These are phyloP conservation scores for Xylariomycetidae sp. DNA, from an alignment of 2,329 filamentous ascomycete species.

Conservation along the genomic window DNA sequence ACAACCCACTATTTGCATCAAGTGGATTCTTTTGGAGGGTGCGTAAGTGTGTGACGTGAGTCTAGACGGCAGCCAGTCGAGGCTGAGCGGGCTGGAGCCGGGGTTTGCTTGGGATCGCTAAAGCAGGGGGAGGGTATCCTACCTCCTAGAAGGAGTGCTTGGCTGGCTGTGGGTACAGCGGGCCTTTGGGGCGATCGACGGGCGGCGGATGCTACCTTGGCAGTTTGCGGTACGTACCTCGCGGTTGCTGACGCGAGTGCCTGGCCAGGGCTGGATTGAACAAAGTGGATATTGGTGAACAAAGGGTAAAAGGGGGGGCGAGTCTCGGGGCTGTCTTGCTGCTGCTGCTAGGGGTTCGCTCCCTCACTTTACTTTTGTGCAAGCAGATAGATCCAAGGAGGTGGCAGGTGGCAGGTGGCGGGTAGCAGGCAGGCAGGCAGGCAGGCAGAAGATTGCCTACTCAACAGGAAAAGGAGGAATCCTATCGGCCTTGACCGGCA, in stretches of 20 bases:
- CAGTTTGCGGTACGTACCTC: too few species aligned
- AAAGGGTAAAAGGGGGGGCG: neutral
- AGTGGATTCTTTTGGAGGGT: conserved; percentile 15
- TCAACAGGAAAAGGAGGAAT: neutral
- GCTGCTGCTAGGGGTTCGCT: conserved; percentile 6
- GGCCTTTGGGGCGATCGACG: conserved; percentile 13
- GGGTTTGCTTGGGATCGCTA: conserved; percentile 7
- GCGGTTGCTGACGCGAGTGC: too few species aligned
- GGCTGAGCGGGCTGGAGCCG: conserved; percentile 25
- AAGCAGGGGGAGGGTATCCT: conserved; percentile 11
- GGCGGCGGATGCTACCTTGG: too few species aligned
- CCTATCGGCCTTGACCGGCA: conserved; percentile 5
- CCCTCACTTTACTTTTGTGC: too few species aligned
- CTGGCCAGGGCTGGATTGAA: conserved; percentile 15
- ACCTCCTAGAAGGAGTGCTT: too few species aligned
- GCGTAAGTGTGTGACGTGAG: conserved; percentile 26
- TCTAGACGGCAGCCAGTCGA: too few species aligned
- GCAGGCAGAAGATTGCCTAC: conserved; percentile 1
- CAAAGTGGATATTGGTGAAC: conserved; percentile 5
- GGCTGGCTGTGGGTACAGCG: too few species aligned
- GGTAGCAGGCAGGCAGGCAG: neutral
- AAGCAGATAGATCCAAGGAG: too few species aligned
- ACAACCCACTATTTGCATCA: too few species aligned
- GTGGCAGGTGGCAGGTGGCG: conserved; percentile 5
- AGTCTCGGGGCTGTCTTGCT: conserved; percentile 4